Percentiles rank a stretch among this genome's conserved stretches.
Conservation (phyloP, 2,329 filamentous ascomycete genomes). For the Fusarium graminum region DNA sequence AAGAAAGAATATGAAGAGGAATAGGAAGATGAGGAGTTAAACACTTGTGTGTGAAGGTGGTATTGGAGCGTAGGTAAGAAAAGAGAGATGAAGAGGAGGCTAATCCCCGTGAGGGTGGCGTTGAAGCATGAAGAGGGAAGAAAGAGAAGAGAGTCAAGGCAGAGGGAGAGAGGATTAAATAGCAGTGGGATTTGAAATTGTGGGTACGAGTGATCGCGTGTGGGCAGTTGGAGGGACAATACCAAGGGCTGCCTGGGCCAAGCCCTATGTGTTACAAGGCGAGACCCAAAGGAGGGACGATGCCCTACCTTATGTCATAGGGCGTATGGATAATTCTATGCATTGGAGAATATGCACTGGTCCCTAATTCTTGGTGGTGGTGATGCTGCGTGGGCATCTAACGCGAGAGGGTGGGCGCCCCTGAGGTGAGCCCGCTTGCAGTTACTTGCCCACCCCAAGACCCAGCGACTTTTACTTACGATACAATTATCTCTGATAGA, state of each 20-base stretch:
- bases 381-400: not conserved
- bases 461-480: not conserved
- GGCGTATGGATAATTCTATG: not conserved
- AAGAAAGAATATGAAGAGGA: no score
- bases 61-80: not conserved
- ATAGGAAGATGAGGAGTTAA: no score
- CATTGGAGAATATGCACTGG: not conserved
- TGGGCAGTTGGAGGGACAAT: not conserved
- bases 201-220: slow-evolving; percentile 7
- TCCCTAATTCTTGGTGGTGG: not conserved
- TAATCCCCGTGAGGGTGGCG: not conserved
- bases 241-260: not conserved
- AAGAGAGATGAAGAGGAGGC: not conserved
- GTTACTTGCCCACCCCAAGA: not conserved
- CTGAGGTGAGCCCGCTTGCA: slow-evolving; percentile 16
- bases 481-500: fast-evolving
- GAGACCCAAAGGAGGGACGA: not conserved
- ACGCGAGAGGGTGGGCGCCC: slow-evolving; percentile 12
- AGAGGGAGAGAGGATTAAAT: not conserved
- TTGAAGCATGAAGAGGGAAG: not conserved
- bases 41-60: not conserved
- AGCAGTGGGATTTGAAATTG: not conserved
- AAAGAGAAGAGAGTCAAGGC: not conserved
- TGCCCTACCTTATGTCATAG: not conserved
- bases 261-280: not conserved